Conservation (phyloP, 208 protist species). For the Vickermania spadyakhi region DNA sequence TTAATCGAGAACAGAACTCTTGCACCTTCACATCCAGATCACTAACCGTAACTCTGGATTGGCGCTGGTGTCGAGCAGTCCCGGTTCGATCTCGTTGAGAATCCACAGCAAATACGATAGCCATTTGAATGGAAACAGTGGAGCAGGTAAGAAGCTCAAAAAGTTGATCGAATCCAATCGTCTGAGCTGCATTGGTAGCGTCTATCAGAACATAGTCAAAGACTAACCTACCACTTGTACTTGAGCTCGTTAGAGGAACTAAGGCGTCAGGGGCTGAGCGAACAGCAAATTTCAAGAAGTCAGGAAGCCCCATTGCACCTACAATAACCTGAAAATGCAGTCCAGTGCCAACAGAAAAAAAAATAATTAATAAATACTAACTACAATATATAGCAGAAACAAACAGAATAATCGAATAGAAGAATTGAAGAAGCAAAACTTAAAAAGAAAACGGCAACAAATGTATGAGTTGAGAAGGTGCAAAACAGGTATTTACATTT, state of each 20-base stretch:
- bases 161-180: conserved; percentile 50
- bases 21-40: conserved; percentile 69
- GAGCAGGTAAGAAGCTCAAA: conserved; percentile 26
- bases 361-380: no score
- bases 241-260: conserved; percentile 26
- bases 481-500: no score
- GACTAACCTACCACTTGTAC: conserved; percentile 8
- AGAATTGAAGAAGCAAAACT: no score
- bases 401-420: no score
- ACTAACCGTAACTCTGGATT: conserved; percentile 40
- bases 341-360: no score
- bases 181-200: conserved; percentile 74
- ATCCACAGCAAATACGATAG: conserved; percentile 76
- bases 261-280: conserved; percentile 51
- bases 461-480: no score
- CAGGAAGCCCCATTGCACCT: conserved; percentile 75
- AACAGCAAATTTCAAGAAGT: conserved; percentile 77
- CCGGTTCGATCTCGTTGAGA: conserved; percentile 56
- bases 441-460: no score
- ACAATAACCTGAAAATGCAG: no score
- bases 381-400: no score
- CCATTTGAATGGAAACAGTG: conserved; percentile 21
- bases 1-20: conserved; percentile 28
- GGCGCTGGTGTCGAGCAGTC: conserved; percentile 42
- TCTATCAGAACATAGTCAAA: conserved; percentile 84